Conservation (phyloP, 805 yeast genomes). For the Saccharomycopsis synnaedendra region DNA sequence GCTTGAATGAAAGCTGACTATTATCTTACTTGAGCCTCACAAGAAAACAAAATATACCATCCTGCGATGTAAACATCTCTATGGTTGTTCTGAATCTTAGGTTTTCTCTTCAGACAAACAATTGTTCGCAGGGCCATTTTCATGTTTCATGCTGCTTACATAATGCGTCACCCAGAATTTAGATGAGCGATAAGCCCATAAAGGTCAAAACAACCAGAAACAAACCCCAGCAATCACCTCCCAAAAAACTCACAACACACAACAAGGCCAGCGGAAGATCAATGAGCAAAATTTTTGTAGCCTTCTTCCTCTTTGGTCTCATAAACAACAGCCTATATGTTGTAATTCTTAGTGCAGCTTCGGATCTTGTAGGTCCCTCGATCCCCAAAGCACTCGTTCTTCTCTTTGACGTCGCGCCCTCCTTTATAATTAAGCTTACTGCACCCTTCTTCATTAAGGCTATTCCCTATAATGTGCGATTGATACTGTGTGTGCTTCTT, state of each 20-base stretch:
- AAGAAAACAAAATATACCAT: too few relatives aligned
- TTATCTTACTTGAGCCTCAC: too few relatives aligned
- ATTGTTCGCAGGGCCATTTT: too few relatives aligned
- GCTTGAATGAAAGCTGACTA: too few relatives aligned
- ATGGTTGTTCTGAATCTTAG: too few relatives aligned
- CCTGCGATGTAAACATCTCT: too few relatives aligned
- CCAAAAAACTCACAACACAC: not conserved
- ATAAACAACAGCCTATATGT: slow-evolving; percentile 85
- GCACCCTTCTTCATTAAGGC: slow-evolving; percentile 60
- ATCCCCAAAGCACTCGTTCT: slow-evolving; percentile 82
- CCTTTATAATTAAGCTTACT: slow-evolving; percentile 54
- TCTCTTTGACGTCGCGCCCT: slow-evolving; percentile 78
- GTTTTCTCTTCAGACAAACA: too few relatives aligned
- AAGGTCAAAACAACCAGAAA: not conserved
- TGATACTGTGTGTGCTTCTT: slow-evolving; percentile 41
- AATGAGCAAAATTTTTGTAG: slow-evolving; percentile 24
- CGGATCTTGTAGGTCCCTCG: slow-evolving; percentile 75
- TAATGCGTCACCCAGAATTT: not conserved
- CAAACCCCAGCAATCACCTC: not conserved
- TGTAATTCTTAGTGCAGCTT: slow-evolving; percentile 83
- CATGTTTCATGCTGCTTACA: too few relatives aligned
- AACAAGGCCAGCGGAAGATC: too few relatives aligned
- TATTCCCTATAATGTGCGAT: slow-evolving; percentile 46
- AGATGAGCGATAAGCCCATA: not conserved
- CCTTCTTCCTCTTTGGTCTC: slow-evolving; percentile 79